Evolutionary conservation across 2,329 filamentous ascomycete species (phyloP).

Genomic region (Rhynchosporium graminicola): DNA sequence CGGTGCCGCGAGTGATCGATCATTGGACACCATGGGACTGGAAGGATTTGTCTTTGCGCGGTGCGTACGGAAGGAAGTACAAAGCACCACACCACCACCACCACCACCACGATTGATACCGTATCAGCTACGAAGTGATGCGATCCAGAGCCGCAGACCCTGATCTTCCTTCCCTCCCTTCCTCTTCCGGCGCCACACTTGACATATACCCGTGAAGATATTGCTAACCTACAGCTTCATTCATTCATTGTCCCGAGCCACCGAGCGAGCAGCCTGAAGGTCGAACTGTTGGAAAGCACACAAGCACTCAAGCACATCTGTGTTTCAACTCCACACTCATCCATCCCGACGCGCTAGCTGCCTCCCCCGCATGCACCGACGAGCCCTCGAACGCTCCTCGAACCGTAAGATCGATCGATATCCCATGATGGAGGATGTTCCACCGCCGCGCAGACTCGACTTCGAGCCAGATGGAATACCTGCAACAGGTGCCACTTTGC

Average conservation of each 20-base stretch:
- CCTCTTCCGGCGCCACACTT: constrained; percentile 4
- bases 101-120: neutral
- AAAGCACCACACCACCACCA: neutral
- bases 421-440: constrained; percentile 32
- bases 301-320: constrained; percentile 11
- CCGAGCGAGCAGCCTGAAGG: constrained; percentile 34
- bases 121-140: neutral
- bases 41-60: neutral
- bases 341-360: constrained; percentile 13
- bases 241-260: constrained; percentile 23
- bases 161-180: neutral
- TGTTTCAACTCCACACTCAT: constrained; percentile 25
- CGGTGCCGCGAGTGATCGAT: neutral
- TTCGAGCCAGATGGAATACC: constrained; percentile 29
- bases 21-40: constrained; percentile 12
- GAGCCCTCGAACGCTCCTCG: constrained; percentile 27
- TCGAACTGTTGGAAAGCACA: constrained; percentile 4
- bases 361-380: constrained; percentile 32
- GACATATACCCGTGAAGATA: constrained; percentile 14
- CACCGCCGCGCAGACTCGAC: constrained; percentile 31
- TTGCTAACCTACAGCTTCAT: constrained; percentile 1
- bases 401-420: constrained; percentile 20
- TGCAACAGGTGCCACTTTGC: constrained; percentile 27
- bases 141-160: constrained; percentile 11
- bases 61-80: neutral